Percentiles rank a stretch among this genome's conserved stretches.
Evolutionary conservation across 2,329 filamentous ascomycete genomes (phyloP).

Genomic region (Fusarium subtropicale): DNA sequence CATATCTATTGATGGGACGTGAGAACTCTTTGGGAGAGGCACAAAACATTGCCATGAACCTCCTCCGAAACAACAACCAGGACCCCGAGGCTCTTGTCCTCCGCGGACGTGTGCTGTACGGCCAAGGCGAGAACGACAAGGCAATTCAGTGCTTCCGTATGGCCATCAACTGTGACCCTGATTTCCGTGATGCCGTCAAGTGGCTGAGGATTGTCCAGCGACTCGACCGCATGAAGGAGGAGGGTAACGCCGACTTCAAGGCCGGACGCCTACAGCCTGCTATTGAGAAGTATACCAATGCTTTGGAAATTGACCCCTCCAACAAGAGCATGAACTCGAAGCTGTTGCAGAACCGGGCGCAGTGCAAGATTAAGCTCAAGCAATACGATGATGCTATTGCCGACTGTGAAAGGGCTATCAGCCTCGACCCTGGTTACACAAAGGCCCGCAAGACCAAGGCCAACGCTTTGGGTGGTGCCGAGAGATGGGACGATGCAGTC

Average conservation of each 20-base stretch:
- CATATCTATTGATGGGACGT: constrained; percentile 91
- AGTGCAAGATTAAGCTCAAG: constrained; percentile 86
- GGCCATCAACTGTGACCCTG: constrained; percentile 89
- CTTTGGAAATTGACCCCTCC: constrained; percentile 83
- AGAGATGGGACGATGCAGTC: constrained; percentile 92
- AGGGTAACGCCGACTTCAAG: constrained; percentile 93
- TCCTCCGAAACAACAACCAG: constrained; percentile 87
- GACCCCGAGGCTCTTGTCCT: constrained; percentile 95
- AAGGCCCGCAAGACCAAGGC: constrained; percentile 96
- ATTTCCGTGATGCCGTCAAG: constrained; percentile 88
- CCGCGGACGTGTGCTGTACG: constrained; percentile 87
- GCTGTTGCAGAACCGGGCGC: constrained; percentile 90
- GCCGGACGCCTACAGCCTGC: constrained; percentile 81
- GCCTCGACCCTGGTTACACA: constrained; percentile 83
- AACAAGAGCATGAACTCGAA: constrained; percentile 97
- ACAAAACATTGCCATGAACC: constrained; percentile 88
- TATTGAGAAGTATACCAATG: constrained; percentile 84
- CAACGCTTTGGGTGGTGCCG: constrained; percentile 85
- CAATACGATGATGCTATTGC: constrained; percentile 82
- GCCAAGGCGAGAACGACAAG: constrained; percentile 94
- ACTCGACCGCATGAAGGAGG: constrained; percentile 91
- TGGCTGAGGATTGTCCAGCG: constrained; percentile 91
- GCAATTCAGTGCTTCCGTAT: constrained; percentile 92
- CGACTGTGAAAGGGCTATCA: constrained; percentile 87
- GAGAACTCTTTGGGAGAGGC: constrained; percentile 90